Evolutionary conservation across 345 rosid genomes (phyloP), one percentile per base, ranked within the genome.

Genomic region (Raphanus sativus): DNA sequence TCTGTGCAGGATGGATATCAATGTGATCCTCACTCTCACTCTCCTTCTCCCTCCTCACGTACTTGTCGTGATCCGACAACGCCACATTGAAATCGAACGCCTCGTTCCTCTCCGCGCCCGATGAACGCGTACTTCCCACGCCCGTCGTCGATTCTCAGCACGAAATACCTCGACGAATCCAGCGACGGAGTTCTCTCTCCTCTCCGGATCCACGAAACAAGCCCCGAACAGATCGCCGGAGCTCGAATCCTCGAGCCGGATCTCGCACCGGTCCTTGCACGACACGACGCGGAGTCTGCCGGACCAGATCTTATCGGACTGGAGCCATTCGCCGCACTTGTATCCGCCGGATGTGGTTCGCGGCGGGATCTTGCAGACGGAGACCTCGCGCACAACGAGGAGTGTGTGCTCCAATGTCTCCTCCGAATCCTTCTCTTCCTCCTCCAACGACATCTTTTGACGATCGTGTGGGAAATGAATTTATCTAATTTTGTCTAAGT

Each of bases 31-130:
- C 98, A 67, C 83, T 77, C 36, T 84, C 90, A 70, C 86, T 81
- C 8, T 87, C 21, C 75, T 82, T 81, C 77, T 87, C 92, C 83
- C 98, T 86, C 81, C 85, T 88, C 12, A 91, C 89, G 36, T 93
- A 89, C 88, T 93, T 96, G 55, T 92, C 97, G 73, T 93, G 99
- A 88, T 93, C 98, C 72, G 99, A 96, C 77, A 96, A 82, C 1
- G 99, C 98, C 7, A 96, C 99, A 61, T 96, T 96, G 88, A 96
- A 96, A 90, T 96, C 99, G 69, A 93, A 96, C 9, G 99, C 99
- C 72, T 96, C 99, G 65, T 96, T 96, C 80, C 99, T 82, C 83
- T 95, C 99, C 8, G 83, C 54, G 78, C 29, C 99, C 99, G 32
- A 95, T 86, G 67, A 95, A 95, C 16, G 99, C 99, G 71, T 95